Evolutionary conservation across 202 grass and related monocot species (phyloP).

Genomic region (Digitaria exilis): DNA sequence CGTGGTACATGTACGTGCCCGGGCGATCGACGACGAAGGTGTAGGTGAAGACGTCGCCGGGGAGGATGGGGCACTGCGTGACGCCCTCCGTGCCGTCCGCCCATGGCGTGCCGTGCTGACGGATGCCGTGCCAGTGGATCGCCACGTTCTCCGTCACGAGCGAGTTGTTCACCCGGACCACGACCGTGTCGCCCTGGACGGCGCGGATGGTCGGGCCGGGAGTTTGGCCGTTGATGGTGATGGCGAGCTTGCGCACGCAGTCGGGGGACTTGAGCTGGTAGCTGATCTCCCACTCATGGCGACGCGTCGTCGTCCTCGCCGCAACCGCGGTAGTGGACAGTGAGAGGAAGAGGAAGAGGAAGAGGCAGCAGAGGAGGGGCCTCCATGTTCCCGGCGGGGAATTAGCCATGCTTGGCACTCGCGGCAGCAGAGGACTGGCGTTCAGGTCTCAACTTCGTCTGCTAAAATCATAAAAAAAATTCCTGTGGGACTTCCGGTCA

Average conservation of each 20-base stretch:
- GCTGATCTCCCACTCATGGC: constrained; percentile 63
- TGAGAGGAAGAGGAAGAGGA: not conserved
- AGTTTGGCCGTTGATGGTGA: constrained; percentile 62
- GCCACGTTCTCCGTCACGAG: constrained; percentile 73
- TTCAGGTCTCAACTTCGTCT: not conserved
- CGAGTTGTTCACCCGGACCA: constrained; percentile 49
- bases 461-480: no score
- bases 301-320: constrained; percentile 4
- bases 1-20: constrained; percentile 70
- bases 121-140: constrained; percentile 87
- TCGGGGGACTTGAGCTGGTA: constrained; percentile 64
- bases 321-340: not conserved
- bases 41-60: constrained; percentile 61
- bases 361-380: constrained; percentile 24
- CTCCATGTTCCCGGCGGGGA: not conserved
- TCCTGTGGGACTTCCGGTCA: no score
- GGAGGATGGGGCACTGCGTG: constrained; percentile 59
- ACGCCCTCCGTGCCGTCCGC: constrained; percentile 70
- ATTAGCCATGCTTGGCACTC: not conserved
- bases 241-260: constrained; percentile 61
- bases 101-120: constrained; percentile 78
- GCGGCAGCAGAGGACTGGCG: no score
- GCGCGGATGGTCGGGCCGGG: constrained; percentile 70
- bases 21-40: constrained; percentile 57
- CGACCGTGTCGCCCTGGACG: constrained; percentile 58